Evolutionary conservation across 2,329 filamentous ascomycete genomes (phyloP).

Genomic region (Rutstroemia sp.): DNA sequence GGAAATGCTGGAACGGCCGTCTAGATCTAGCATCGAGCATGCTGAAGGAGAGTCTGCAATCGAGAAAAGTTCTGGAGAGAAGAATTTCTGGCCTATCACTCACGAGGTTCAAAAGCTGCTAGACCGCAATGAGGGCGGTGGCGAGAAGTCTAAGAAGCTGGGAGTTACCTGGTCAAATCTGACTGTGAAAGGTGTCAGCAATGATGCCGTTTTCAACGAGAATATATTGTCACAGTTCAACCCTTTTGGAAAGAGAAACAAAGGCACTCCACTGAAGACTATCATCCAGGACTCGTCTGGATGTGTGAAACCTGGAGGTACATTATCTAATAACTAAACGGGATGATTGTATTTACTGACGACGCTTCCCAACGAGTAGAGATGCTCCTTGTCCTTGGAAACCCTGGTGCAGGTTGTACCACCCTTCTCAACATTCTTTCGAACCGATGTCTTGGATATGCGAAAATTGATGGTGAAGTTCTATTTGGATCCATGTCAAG

Average conservation of each 20-base stretch:
- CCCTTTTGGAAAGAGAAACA: conserved; percentile 11
- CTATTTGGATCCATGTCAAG: conserved; percentile 42
- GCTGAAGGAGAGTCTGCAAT: too few relatives aligned
- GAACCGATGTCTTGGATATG: conserved; percentile 54
- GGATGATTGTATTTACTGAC: too few relatives aligned
- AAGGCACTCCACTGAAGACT: conserved; percentile 52
- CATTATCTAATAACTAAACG: too few relatives aligned
- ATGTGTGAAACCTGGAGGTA: conserved; percentile 56
- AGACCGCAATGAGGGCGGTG: too few relatives aligned
- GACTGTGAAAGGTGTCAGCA: conserved; percentile 25
- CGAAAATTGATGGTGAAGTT: conserved; percentile 50
- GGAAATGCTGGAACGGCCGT: too few relatives aligned
- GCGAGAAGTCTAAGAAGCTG: conserved; percentile 10
- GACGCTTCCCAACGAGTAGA: conserved; percentile 31
- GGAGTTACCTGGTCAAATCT: conserved; percentile 27
- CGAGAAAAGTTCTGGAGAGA: too few relatives aligned
- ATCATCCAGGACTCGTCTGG: conserved; percentile 60
- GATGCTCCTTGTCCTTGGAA: conserved; percentile 63
- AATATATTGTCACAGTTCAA: conserved; percentile 25
- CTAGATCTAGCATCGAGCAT: too few relatives aligned
- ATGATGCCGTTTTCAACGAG: conserved; percentile 26
- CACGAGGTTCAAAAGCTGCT: too few relatives aligned
- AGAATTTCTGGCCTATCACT: too few relatives aligned
- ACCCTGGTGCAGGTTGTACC: conserved; percentile 63
- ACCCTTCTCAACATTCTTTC: conserved; percentile 63